Conservation (phyloP, 306 rosid species). For the Trifolium pratense region DNA sequence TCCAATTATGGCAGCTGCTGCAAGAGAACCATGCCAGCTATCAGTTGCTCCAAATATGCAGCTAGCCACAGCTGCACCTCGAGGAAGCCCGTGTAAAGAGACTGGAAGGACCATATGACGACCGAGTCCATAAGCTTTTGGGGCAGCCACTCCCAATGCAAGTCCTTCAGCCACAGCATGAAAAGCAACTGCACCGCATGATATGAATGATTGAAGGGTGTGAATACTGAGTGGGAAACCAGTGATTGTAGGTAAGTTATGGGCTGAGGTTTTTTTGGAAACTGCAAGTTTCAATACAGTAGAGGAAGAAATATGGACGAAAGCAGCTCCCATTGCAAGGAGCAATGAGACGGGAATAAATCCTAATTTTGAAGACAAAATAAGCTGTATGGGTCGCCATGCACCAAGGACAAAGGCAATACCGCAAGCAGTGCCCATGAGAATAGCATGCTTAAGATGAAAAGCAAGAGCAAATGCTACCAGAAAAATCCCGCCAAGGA, state of each 20-base stretch:
- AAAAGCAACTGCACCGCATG: conserved; percentile 87
- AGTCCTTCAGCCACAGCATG: conserved; percentile 98
- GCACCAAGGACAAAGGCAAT: conserved; percentile 96
- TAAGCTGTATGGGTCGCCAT: conserved; percentile 91
- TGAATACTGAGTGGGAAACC: conserved; percentile 74
- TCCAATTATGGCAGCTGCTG: conserved; percentile 85
- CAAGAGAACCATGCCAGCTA: conserved; percentile 93
- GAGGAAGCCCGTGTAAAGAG: conserved; percentile 95
- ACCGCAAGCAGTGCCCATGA: conserved; percentile 95
- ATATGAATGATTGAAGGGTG: conserved; percentile 91
- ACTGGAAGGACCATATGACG: conserved; percentile 98
- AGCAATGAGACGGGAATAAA: conserved; percentile 57
- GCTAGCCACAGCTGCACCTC: conserved; percentile 98
- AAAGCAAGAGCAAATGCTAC: conserved; percentile 84
- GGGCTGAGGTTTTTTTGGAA: conserved; percentile 63
- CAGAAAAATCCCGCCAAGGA: conserved; percentile 81
- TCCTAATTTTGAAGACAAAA: conserved; percentile 81
- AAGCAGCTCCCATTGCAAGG: conserved; percentile 73
- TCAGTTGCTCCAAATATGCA: conserved; percentile 93
- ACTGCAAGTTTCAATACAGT: conserved; percentile 65
- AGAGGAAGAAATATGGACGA: conserved; percentile 63
- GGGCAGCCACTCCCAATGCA: conserved; percentile 99
- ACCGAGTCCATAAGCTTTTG: conserved; percentile 95
- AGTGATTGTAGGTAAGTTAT: conserved; percentile 54
- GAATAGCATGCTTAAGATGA: conserved; percentile 86